A percentile compares a stretch with the other conserved stretches of the same genome.
phyloP scores from a whole-genome alignment of 2,329 filamentous ascomycete species.

The Capronia epimyces region DNA sequence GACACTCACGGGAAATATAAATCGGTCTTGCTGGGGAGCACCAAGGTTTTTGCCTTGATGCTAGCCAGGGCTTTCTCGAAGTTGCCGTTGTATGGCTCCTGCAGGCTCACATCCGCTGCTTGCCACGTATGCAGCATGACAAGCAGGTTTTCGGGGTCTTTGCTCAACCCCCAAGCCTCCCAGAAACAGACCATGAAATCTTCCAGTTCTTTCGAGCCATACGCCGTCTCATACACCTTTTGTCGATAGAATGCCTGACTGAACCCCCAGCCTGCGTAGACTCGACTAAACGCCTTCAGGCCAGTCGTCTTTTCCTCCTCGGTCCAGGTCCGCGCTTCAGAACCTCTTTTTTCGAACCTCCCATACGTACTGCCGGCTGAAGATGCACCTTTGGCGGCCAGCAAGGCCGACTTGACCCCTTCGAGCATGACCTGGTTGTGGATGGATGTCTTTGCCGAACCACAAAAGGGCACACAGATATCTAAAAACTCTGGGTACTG shows the following conservation, averaged over 20 bases:
- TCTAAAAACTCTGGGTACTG: constrained; percentile 63
- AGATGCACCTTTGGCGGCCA: constrained; percentile 51
- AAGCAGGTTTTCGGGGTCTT: constrained; percentile 68
- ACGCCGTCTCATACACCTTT: constrained; percentile 57
- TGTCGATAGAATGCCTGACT: constrained; percentile 73
- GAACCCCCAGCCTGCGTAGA: constrained; percentile 75
- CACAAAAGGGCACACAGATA: constrained; percentile 60
- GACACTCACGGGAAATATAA: constrained; percentile 66
- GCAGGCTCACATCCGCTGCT: constrained; percentile 62
- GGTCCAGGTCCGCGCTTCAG: constrained; percentile 46
- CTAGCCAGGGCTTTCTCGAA: constrained; percentile 60
- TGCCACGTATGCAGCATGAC: constrained; percentile 76
- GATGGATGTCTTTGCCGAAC: constrained; percentile 56
- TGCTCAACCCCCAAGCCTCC: constrained; percentile 64
- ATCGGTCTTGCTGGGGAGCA: constrained; percentile 67
- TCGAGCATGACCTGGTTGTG: constrained; percentile 66
- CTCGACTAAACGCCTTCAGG: constrained; percentile 66
- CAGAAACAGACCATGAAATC: constrained; percentile 71
- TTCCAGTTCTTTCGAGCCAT: constrained; percentile 64
- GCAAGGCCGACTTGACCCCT: constrained; percentile 56
- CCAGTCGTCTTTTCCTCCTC: constrained; percentile 51
- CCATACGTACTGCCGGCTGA: constrained; percentile 50
- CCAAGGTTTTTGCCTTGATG: constrained; percentile 67
- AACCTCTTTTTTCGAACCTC: constrained; percentile 37
- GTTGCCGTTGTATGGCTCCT: constrained; percentile 62